Percentiles rank a stretch among this genome's conserved stretches.
Conservation (phyloP, 352 stramenopile genomes). For the Pythium sp. region DNA sequence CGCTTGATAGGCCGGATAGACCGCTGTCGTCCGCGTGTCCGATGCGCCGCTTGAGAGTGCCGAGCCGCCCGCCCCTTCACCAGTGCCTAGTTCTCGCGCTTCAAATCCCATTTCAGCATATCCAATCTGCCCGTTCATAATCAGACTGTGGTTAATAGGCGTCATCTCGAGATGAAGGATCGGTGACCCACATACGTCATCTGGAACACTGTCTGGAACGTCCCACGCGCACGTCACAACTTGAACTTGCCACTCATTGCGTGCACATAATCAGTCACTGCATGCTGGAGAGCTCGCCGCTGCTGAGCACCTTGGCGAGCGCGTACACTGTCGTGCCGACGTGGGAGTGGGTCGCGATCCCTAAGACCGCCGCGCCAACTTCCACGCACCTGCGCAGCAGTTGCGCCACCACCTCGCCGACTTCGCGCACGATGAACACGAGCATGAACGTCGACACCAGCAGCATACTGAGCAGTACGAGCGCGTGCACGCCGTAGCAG, state of each 20-base stretch:
- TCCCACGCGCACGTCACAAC: neutral
- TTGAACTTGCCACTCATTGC: neutral
- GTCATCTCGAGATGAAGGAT: neutral
- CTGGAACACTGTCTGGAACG: neutral
- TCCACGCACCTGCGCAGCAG: slow-evolving; percentile 3
- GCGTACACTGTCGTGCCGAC: slow-evolving; percentile 7
- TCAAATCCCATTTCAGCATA: neutral
- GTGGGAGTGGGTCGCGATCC: slow-evolving; percentile 6
- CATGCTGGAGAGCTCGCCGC: slow-evolving; percentile 13
- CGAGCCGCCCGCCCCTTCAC: neutral
- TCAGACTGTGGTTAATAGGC: neutral
- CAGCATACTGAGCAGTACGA: slow-evolving; percentile 8
- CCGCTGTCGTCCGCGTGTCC: neutral
- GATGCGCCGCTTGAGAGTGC: neutral
- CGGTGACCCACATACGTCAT: neutral
- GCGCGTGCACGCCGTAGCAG: neutral
- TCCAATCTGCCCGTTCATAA: neutral
- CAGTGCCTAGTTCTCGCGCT: neutral
- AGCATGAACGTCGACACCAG: slow-evolving; percentile 10
- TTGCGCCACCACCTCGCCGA: neutral
- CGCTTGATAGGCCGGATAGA: neutral
- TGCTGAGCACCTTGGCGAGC: slow-evolving; percentile 15
- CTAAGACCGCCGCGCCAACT: neutral
- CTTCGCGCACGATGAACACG: slow-evolving; percentile 12
- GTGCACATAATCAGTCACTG: neutral